These are phyloP conservation scores for Leishmania tropica DNA, from an alignment of 208 protist genomes.

Conservation along the genomic window DNA sequence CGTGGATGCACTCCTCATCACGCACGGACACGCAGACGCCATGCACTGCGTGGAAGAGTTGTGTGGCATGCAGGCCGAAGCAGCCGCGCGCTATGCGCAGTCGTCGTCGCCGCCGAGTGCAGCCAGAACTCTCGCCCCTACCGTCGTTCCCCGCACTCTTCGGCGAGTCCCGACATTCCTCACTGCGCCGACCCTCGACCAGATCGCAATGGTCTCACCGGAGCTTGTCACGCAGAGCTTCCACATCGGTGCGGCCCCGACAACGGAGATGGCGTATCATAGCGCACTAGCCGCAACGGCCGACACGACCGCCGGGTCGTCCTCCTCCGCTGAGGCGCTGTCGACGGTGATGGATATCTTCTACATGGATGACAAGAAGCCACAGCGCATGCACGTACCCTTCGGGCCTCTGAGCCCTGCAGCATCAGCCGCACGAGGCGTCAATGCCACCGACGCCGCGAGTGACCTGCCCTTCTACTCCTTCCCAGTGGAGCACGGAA, in stretches of 20 bases:
- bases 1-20: constrained; percentile 86
- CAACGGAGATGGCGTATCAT: constrained; percentile 17
- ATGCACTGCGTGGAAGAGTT: constrained; percentile 86
- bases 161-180: constrained; percentile 65
- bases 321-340: constrained; percentile 5
- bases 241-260: constrained; percentile 23
- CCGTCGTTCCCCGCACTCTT: constrained; percentile 18
- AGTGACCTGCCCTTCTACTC: constrained; percentile 61
- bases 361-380: constrained; percentile 36
- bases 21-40: constrained; percentile 89
- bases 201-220: constrained; percentile 54
- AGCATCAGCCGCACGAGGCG: background rate
- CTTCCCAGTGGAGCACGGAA: constrained; percentile 80
- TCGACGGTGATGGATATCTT: constrained; percentile 46
- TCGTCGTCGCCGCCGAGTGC: background rate
- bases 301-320: constrained; percentile 11
- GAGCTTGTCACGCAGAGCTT: constrained; percentile 38
- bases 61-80: constrained; percentile 74
- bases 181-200: constrained; percentile 49
- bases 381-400: constrained; percentile 54
- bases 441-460: background rate
- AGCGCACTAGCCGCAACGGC: constrained; percentile 11
- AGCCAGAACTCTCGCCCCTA: background rate
- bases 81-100: constrained; percentile 13
- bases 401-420: constrained; percentile 12